Base-by-base conservation (phyloP, 805 yeast genomes). In the Yarrowia sp. region DNA sequence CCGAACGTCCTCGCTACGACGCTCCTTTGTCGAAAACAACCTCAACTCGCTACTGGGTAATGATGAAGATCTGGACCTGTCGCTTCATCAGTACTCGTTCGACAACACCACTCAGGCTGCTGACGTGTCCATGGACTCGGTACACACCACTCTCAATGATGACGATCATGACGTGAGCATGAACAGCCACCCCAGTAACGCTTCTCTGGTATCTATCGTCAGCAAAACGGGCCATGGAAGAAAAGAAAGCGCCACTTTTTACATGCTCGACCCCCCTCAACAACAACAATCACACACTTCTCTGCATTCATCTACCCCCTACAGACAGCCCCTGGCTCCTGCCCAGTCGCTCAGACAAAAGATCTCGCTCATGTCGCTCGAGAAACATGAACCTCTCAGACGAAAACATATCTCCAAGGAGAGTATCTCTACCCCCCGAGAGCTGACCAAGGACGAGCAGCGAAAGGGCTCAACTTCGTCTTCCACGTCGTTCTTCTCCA, bases 311-410 rank as follows among this genome's bases (percentile, higher is more conserved):
- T n/a, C 51, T 0, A 55, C 48, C 2, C 48, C 62, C 13, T 41
- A 41, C 62, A 11, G 39, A 32, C 62, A 55, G 36, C 31, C 55
- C 7, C 15, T 48, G 17, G 55, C 62, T 0, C 62, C 62, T 0
- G 45, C 62, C 0, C 50, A 58, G 22, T 58, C 64, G 51, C 51
- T 58, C 22, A 51, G 64, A 6, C 64, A 58, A 10, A 58, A 58
- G 14, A 43, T 58, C 22, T 43, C 51, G 51, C 39, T 58, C 35
- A 58, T 58, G 50, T 58, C 64, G 22, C 43, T 58, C n/a, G 64
- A 58, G 18, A 58, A 58, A 35, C 51, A 58, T 9, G 61, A 55
- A 35, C 64, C 50, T 11, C 51, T 43, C 35, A 31, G 64, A 6
- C 39, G 50, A 14, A 58, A 58, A 28, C 50, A 58, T 18, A 28